phyloP scores from a whole-genome alignment of 345 rosid genomes.

The Dipteronia sinensis region DNA sequence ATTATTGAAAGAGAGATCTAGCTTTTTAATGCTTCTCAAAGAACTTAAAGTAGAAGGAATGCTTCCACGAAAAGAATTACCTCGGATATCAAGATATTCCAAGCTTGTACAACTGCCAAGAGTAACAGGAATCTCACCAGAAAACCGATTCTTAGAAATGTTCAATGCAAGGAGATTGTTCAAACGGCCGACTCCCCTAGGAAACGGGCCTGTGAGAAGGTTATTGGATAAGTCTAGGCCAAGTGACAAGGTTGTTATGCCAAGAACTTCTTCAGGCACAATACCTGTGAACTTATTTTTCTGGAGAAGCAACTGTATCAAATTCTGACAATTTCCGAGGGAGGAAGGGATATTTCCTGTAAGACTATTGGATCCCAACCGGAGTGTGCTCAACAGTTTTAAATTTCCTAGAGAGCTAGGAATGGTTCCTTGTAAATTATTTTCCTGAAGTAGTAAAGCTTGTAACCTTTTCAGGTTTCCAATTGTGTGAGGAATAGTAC shows the following conservation, averaged over 20 bases:
- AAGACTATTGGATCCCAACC: conserved; percentile 3
- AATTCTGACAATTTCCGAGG: conserved; percentile 4
- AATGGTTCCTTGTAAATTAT: conserved; percentile 12
- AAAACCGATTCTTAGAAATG: conserved; percentile 17
- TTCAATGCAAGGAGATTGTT: conserved; percentile 4
- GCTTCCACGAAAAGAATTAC: conserved; percentile 8
- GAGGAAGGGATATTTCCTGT: conserved; percentile 18
- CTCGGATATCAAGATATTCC: neutral
- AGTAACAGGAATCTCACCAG: conserved; percentile 11
- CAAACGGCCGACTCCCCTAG: conserved; percentile 10
- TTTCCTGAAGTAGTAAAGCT: neutral
- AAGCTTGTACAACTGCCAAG: conserved; percentile 17
- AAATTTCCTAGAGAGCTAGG: conserved; percentile 22
- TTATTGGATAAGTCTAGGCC: neutral
- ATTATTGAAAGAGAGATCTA: conserved; percentile 23
- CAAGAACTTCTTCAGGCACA: conserved; percentile 7
- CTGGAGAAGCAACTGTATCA: neutral
- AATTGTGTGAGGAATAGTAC: conserved; percentile 9
- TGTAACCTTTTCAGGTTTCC: conserved; percentile 15
- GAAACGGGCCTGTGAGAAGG: conserved; percentile 14
- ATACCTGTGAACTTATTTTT: conserved; percentile 17
- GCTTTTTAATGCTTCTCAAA: conserved; percentile 11
- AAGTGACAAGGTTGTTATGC: neutral
- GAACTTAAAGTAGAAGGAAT: conserved; percentile 19
- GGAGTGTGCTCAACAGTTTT: neutral